Base-by-base conservation (phyloP, 2,329 filamentous ascomycete species). In the Pseudogymnoascus sp. region DNA sequence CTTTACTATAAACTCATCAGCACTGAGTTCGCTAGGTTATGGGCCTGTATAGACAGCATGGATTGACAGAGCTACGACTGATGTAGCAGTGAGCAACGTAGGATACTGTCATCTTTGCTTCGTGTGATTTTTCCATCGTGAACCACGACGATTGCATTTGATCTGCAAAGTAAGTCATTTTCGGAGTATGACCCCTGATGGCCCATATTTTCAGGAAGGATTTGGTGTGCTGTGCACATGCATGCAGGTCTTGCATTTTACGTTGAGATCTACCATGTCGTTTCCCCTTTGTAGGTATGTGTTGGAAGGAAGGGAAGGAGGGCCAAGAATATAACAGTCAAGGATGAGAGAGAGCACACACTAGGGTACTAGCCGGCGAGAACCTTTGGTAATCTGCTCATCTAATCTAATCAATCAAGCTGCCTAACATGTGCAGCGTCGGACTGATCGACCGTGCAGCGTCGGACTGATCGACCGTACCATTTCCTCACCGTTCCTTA, bases 191-290 rank as follows among this genome's bases (percentile, higher is more conserved):
- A 19, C 6, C 46, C 46, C 31, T 53, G 26, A 31, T 53, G 46
- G 50, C 50, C 50, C 50, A 56, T 56, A 56, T 56, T 56, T 56
- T 4, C 50, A 33, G 28, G 50, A 33, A 33, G 50, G 50, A 56
- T 56, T 56, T n/a, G 50, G 50, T 56, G 26, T 33, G 50, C 5
- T 56, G 26, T 56, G 50, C 50, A 33, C 28, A 56, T 31, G 26
- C 28, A 33, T 22, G 28, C 8, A 56, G n/a, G n/a, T 31, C n/a
- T 33, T 56, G 24, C 26, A 14, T 19, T 56, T 33, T 8, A 56
- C 28, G n/a, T 56, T 56, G n/a, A 56, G 50, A 56, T 56, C 26
- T 19, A 12, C 50, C 16, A 56, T 33, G 26, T 56, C 10, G 28
- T 56, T 33, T 6, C 28, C 50, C 50, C 22, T 3, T 50, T 50